Percentiles rank a stretch among this genome's conserved stretches.
These are phyloP conservation scores for Fusarium brachygibbosum DNA, from an alignment of 2,329 filamentous ascomycete genomes.

Conservation along the genomic window DNA sequence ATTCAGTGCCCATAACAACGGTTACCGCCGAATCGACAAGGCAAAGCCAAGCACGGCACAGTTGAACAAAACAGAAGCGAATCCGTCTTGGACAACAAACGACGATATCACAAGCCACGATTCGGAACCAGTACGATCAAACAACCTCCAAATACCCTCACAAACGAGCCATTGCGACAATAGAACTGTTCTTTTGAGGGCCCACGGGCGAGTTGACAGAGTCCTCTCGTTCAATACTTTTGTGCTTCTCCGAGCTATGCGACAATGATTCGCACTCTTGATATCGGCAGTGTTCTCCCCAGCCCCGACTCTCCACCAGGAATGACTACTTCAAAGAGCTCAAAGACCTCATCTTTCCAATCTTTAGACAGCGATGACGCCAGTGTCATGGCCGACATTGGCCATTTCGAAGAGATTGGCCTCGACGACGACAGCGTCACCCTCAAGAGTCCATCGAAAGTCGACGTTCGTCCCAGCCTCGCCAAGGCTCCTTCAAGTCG, in stretches of 20 bases:
- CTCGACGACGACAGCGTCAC: slow-evolving; percentile 74
- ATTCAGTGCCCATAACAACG: slow-evolving; percentile 46
- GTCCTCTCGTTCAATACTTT: slow-evolving; percentile 29
- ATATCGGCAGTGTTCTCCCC: slow-evolving; percentile 49
- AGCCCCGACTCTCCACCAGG: slow-evolving; percentile 63
- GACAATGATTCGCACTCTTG: slow-evolving; percentile 55
- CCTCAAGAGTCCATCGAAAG: slow-evolving; percentile 63
- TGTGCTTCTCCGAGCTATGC: slow-evolving; percentile 48
- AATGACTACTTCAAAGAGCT: slow-evolving; percentile 86
- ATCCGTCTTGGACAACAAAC: slow-evolving; percentile 24
- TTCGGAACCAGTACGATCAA: slow-evolving; percentile 11
- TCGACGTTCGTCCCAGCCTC: slow-evolving; percentile 55
- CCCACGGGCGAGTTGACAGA: slow-evolving; percentile 28
- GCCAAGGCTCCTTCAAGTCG: slow-evolving; percentile 50
- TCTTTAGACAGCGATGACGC: slow-evolving; percentile 83
- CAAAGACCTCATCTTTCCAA: slow-evolving; percentile 89
- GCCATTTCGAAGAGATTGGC: slow-evolving; percentile 93
- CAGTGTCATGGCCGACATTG: slow-evolving; percentile 76
- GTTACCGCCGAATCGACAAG: slow-evolving; percentile 32
- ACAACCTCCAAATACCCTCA: background rate
- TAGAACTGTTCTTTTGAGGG: slow-evolving; percentile 1
- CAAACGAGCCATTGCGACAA: slow-evolving; percentile 1
- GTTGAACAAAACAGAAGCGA: slow-evolving; percentile 42
- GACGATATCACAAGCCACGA: slow-evolving; percentile 28
- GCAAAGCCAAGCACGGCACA: slow-evolving; percentile 25